These are phyloP conservation scores for Aspergillus felis DNA, from an alignment of 2,329 filamentous ascomycete species.

Conservation along the genomic window DNA sequence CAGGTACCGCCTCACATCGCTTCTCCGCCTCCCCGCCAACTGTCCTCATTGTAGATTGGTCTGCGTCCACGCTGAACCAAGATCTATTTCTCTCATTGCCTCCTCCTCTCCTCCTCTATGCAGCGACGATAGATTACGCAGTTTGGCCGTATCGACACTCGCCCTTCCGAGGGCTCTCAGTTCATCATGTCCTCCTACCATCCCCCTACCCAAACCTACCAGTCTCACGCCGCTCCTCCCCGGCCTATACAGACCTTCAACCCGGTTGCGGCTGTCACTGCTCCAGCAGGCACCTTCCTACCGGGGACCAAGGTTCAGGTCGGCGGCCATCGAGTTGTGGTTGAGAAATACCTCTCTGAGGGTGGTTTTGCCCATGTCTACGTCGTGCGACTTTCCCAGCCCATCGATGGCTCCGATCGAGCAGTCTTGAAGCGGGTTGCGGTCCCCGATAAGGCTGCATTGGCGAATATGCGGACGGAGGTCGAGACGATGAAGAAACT, in stretches of 20 bases:
- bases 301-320: constrained; percentile 97
- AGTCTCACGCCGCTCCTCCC: constrained; percentile 26
- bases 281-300: constrained; percentile 78
- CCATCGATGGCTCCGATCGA: constrained; percentile 71
- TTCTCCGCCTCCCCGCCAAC: constrained; percentile 18
- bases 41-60: constrained; percentile 14
- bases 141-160: constrained; percentile 10
- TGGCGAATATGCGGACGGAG: constrained; percentile 95
- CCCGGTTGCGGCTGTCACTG: constrained; percentile 32
- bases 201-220: constrained; percentile 24
- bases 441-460: constrained; percentile 89
- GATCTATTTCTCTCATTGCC: constrained; percentile 1
- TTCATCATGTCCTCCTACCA: constrained; percentile 32
- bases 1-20: constrained; percentile 12
- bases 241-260: constrained; percentile 31
- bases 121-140: constrained; percentile 16
- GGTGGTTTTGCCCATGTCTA: constrained; percentile 98
- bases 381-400: constrained; percentile 77
- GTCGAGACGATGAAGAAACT: constrained; percentile 99
- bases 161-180: constrained; percentile 24
- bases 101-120: constrained; percentile 16
- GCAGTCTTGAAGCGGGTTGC: constrained; percentile 93
- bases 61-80: constrained; percentile 3
- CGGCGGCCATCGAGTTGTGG: constrained; percentile 84
- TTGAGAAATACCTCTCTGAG: constrained; percentile 96